phyloP scores from a whole-genome alignment of 2,329 filamentous ascomycete genomes.

The Fusarium begoniae region DNA sequence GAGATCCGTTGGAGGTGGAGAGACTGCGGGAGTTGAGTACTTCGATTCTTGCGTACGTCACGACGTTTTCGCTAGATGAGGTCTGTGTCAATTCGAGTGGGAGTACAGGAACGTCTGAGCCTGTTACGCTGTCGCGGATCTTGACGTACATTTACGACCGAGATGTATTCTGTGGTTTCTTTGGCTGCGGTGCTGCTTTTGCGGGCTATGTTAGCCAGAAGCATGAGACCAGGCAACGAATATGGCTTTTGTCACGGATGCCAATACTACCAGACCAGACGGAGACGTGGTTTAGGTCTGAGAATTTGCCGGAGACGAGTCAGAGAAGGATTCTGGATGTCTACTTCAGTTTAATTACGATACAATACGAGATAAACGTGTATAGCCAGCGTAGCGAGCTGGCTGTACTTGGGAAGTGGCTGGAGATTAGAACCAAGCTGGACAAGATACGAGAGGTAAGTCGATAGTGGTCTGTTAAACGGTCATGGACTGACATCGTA shows the following conservation, averaged over 20 bases:
- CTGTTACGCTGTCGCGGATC: not conserved
- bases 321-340: not conserved
- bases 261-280: not conserved
- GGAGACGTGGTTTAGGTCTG: not conserved
- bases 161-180: constrained; percentile 12
- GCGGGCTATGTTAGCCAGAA: constrained; percentile 1
- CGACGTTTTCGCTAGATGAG: not conserved
- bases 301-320: not conserved
- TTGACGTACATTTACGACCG: constrained; percentile 10
- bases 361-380: constrained; percentile 14
- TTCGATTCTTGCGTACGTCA: constrained; percentile 1
- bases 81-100: not conserved
- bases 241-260: constrained; percentile 3
- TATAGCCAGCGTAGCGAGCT: not conserved
- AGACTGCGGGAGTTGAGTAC: not conserved
- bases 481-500: fast-evolving
- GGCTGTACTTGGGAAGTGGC: not conserved
- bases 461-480: fast-evolving
- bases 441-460: constrained; percentile 2
- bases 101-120: not conserved
- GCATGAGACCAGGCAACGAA: constrained; percentile 9
- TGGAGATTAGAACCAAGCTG: not conserved
- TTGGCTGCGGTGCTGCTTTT: not conserved
- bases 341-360: not conserved
- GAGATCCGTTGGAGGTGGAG: not conserved